Conservation (phyloP, 163 green algal genomes). For the Chlorella variabilis region DNA sequence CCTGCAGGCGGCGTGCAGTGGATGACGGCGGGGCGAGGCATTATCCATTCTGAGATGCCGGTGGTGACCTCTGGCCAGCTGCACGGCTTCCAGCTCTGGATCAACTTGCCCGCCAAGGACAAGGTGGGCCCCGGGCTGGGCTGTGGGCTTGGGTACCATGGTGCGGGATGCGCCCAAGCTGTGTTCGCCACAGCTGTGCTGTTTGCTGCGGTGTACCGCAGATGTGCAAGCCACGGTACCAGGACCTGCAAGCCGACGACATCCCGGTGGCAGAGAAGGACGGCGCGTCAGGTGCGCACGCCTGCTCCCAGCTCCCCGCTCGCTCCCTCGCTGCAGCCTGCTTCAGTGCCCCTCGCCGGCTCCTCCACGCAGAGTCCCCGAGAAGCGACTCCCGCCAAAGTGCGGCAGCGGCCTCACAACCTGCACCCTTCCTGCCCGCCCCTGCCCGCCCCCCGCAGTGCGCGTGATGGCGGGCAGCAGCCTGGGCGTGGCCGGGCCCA, state of each 20-base stretch:
- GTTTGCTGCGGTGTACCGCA: no score
- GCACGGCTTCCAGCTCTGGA: slow-evolving; percentile 81
- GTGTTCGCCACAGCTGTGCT: no score
- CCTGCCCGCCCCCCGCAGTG: slow-evolving; percentile 41
- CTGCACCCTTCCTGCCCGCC: neutral
- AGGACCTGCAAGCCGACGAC: slow-evolving; percentile 69
- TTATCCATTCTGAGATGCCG: slow-evolving; percentile 94
- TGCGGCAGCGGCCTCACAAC: neutral
- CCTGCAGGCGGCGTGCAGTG: slow-evolving; percentile 86
- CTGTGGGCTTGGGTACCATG: no score
- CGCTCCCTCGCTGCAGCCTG: no score
- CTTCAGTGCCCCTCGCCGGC: no score
- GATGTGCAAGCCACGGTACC: slow-evolving; percentile 84
- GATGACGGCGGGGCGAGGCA: slow-evolving; percentile 87
- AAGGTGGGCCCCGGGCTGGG: neutral
- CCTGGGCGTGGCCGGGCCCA: slow-evolving; percentile 49
- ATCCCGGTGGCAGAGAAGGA: slow-evolving; percentile 70
- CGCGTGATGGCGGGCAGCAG: slow-evolving; percentile 83
- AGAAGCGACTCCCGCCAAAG: no score
- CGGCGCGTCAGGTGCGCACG: slow-evolving; percentile 28
- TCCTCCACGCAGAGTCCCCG: no score
- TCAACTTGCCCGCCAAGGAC: slow-evolving; percentile 82
- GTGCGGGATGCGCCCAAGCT: no score
- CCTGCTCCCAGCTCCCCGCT: no score
- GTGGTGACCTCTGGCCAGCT: slow-evolving; percentile 70